A percentile compares a stretch with the other conserved stretches of the same genome.
phyloP scores from a whole-genome alignment of 768 basidiomycete species.

The Agaricus blazei region DNA sequence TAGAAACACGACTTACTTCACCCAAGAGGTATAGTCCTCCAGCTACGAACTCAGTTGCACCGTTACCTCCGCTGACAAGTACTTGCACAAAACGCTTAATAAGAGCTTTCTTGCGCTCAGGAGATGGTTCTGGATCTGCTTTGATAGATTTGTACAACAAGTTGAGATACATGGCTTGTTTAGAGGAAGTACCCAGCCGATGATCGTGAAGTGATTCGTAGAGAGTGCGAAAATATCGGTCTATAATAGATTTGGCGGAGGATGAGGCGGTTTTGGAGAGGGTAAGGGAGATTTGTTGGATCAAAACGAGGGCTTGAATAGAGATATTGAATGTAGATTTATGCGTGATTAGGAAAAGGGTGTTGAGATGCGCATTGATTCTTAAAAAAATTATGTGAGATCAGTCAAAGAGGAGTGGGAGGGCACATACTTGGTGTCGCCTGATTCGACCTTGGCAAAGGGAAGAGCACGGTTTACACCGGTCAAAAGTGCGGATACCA shows the following conservation, averaged over 20 bases:
- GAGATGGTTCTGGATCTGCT: slow-evolving; percentile 36
- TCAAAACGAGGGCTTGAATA: slow-evolving; percentile 84
- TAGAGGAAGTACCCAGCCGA: slow-evolving; percentile 76
- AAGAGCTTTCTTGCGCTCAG: slow-evolving; percentile 72
- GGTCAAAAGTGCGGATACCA: slow-evolving; percentile 87
- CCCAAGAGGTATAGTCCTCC: slow-evolving; percentile 85
- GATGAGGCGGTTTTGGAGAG: slow-evolving; percentile 35
- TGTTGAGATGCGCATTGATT: slow-evolving; percentile 83
- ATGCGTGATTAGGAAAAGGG: slow-evolving; percentile 92
- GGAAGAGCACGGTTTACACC: slow-evolving; percentile 95
- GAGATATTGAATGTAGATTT: slow-evolving; percentile 96
- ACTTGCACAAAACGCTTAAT: slow-evolving; percentile 82
- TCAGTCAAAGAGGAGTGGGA: background rate
- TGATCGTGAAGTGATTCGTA: slow-evolving; percentile 87
- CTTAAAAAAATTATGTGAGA: slow-evolving; percentile 28
- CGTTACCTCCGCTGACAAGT: slow-evolving; percentile 61
- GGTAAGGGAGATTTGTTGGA: slow-evolving; percentile 74
- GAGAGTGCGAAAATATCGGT: slow-evolving; percentile 76
- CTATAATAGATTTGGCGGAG: slow-evolving; percentile 42
- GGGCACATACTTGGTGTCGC: slow-evolving; percentile 51
- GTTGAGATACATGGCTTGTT: slow-evolving; percentile 97
- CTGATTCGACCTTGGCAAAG: slow-evolving; percentile 77
- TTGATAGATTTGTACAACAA: slow-evolving; percentile 89
- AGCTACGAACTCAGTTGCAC: slow-evolving; percentile 82
- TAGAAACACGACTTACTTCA: slow-evolving; percentile 50